phyloP scores from a whole-genome alignment of 495 filamentous ascomycete genomes.

The Penicillium mononematosum region DNA sequence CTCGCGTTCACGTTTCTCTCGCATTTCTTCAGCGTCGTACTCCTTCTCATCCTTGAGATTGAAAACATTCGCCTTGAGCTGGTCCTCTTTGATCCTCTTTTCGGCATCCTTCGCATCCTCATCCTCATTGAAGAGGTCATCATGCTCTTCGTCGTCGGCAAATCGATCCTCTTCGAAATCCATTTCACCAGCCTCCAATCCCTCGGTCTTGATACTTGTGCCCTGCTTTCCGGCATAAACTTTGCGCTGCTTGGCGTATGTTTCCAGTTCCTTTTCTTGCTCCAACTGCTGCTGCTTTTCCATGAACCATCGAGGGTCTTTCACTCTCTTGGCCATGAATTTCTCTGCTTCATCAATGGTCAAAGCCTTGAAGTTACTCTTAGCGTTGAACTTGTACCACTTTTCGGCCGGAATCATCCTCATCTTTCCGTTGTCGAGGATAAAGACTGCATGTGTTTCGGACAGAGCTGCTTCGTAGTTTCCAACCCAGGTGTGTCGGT shows the following conservation, averaged over 20 bases:
- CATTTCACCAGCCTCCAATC: constrained; percentile 59
- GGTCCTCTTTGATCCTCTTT: constrained; percentile 81
- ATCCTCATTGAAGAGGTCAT: constrained; percentile 79
- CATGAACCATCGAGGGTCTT: constrained; percentile 78
- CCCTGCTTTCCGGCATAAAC: constrained; percentile 47
- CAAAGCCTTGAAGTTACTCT: constrained; percentile 76
- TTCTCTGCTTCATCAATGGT: constrained; percentile 84
- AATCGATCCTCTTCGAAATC: constrained; percentile 68
- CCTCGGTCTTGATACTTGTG: constrained; percentile 32
- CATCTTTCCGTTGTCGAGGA: constrained; percentile 64
- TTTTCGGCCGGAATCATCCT: constrained; percentile 89
- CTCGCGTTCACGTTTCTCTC: constrained; percentile 66
- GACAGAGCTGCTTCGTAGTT: constrained; percentile 84
- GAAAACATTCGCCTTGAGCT: constrained; percentile 82
- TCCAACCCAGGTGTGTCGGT: constrained; percentile 89
- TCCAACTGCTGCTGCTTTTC: constrained; percentile 53
- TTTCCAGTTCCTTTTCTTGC: constrained; percentile 50
- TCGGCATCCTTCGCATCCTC: constrained; percentile 87
- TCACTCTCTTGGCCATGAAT: constrained; percentile 69
- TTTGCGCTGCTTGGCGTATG: constrained; percentile 47
- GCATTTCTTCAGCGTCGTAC: constrained; percentile 74
- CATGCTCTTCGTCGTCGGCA: constrained; percentile 83
- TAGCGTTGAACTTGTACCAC: constrained; percentile 88
- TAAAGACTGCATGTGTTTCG: constrained; percentile 71
- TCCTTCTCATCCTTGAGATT: constrained; percentile 81